Conservation (phyloP, 75 land plant genomes). For the Cupressus sempervirens region DNA sequence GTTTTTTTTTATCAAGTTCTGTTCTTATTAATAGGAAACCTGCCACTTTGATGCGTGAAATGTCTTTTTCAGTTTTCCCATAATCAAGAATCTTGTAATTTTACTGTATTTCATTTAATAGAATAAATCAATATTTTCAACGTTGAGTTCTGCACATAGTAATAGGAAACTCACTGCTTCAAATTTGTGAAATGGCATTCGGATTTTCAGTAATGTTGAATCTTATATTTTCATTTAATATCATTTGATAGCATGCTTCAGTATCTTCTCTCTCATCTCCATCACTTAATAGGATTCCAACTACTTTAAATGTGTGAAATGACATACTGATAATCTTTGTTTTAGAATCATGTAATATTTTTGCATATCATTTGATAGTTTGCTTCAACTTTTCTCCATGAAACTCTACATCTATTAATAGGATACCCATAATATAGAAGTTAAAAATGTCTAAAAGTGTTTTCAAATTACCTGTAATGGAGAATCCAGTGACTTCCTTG, state of each 20-base stretch:
- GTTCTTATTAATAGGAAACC: too few relatives aligned
- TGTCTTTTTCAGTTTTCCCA: too few relatives aligned
- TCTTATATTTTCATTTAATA: background rate
- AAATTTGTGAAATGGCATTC: background rate
- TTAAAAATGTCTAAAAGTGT: background rate
- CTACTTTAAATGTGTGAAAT: background rate
- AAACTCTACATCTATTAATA: background rate
- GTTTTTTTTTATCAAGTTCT: too few relatives aligned
- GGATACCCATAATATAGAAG: background rate
- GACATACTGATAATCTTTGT: background rate
- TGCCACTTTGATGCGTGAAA: too few relatives aligned
- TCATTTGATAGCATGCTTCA: background rate
- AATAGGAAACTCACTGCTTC: background rate
- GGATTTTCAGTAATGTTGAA: background rate
- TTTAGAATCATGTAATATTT: background rate
- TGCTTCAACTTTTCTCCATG: background rate
- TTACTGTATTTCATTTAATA: too few relatives aligned
- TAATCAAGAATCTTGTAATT: too few relatives aligned
- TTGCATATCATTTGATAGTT: background rate
- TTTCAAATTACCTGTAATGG: background rate
- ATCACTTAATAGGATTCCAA: background rate
- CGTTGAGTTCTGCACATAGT: background rate
- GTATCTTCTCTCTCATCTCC: background rate
- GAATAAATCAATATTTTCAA: background rate
- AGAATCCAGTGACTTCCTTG: background rate